phyloP scores from a whole-genome alignment of 495 filamentous ascomycete species.

The Aspergillus funiculosus region DNA sequence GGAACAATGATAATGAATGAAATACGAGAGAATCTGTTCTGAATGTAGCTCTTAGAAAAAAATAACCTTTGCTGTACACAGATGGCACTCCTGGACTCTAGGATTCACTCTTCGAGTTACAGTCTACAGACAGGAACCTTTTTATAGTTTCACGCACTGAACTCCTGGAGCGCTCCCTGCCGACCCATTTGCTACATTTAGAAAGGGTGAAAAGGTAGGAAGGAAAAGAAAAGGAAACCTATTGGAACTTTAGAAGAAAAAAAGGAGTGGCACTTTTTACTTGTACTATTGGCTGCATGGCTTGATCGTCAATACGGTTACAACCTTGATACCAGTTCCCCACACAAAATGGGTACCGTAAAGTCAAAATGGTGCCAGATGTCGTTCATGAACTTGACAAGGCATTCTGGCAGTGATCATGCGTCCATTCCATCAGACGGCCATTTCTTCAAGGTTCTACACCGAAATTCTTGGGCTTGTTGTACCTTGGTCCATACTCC shows the following conservation, averaged over 20 bases:
- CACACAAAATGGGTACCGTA: constrained; percentile 9
- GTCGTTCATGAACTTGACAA: constrained; percentile 1
- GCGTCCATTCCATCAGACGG: not conserved
- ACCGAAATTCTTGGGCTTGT: no score
- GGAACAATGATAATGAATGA: no score
- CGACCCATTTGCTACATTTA: constrained; percentile 12
- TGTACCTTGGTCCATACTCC: no score
- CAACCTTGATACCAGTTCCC: constrained; percentile 13
- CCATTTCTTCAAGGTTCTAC: no score
- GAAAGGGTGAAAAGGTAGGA: not conserved
- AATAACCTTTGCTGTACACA: no score
- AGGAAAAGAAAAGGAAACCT: not conserved
- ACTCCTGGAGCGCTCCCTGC: not conserved
- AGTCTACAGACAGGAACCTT: no score
- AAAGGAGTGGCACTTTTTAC: constrained; percentile 10
- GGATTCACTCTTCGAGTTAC: not conserved
- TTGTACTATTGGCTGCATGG: constrained; percentile 13
- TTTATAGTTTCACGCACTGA: constrained; percentile 14
- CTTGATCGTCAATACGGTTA: constrained; percentile 12
- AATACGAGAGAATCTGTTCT: no score
- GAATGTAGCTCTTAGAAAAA: no score
- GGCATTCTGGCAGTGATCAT: not conserved
- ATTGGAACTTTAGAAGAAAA: constrained; percentile 8
- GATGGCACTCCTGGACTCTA: no score
- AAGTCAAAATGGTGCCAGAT: not conserved